These are phyloP conservation scores for Ceriops decandra DNA, from an alignment of 345 rosid genomes.

Conservation along the genomic window DNA sequence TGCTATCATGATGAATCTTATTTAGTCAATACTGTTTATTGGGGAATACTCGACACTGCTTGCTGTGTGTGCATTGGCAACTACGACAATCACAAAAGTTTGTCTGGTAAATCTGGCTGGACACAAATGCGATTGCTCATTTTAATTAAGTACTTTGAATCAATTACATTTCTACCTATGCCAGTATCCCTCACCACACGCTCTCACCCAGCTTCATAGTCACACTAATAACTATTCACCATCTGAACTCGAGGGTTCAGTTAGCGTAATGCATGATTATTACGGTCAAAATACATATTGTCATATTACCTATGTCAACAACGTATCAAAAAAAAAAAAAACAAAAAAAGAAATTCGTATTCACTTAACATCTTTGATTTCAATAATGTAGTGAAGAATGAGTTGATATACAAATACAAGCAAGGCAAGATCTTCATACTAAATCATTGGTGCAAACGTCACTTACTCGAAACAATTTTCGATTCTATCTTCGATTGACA, in stretches of 20 bases:
- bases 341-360: no score
- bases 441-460: slow-evolving; percentile 20
- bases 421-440: background rate
- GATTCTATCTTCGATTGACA: background rate
- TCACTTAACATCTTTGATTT: background rate
- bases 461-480: background rate
- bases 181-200: no score
- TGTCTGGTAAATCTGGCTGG: background rate
- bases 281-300: no score
- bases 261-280: no score
- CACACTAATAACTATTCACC: no score
- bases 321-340: no score
- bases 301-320: no score
- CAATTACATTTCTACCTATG: no score
- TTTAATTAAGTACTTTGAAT: background rate
- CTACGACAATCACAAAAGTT: background rate
- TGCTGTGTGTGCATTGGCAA: slow-evolving; percentile 1
- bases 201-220: no score
- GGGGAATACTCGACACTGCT: background rate
- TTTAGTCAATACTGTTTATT: background rate
- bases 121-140: background rate
- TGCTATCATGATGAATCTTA: slow-evolving; percentile 6
- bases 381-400: background rate
- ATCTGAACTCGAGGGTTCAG: no score
- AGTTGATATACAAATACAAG: slow-evolving; percentile 8